Evolutionary conservation across 2,329 filamentous ascomycete genomes (phyloP).

Genomic region (Aureobasidium sp.): DNA sequence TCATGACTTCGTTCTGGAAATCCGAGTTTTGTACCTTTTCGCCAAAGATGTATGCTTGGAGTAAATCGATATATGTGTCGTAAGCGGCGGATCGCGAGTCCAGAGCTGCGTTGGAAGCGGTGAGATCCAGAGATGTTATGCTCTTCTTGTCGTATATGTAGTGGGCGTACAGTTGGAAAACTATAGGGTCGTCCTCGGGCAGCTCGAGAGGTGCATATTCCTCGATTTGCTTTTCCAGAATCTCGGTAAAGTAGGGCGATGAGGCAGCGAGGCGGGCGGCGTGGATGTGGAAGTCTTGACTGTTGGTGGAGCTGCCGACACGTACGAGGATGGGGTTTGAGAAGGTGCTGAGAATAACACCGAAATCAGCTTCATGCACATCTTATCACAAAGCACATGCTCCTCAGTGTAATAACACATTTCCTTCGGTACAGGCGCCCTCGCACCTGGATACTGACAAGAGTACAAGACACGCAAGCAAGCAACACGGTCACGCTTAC

Average conservation of each 20-base stretch:
- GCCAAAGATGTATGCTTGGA: slow-evolving; percentile 13
- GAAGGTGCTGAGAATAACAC: neutral
- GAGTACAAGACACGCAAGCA: neutral
- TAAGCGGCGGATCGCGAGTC: neutral
- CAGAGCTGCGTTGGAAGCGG: neutral
- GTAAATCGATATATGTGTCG: slow-evolving; percentile 10
- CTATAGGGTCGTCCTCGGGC: slow-evolving; percentile 8
- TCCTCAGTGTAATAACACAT: neutral
- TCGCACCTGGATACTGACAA: neutral
- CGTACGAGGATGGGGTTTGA: slow-evolving; percentile 9
- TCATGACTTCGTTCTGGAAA: slow-evolving; percentile 13
- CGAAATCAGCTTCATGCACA: neutral
- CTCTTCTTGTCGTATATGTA: slow-evolving; percentile 10
- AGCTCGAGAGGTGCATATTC: slow-evolving; percentile 1
- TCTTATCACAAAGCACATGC: neutral
- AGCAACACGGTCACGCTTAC: neutral
- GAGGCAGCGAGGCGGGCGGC: slow-evolving; percentile 1
- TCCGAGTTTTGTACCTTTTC: slow-evolving; percentile 11
- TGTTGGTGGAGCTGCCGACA: slow-evolving; percentile 2
- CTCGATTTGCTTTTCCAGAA: neutral
- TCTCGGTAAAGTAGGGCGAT: slow-evolving; percentile 1
- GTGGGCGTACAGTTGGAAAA: slow-evolving; percentile 12
- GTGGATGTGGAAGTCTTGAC: slow-evolving; percentile 11
- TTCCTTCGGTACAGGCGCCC: neutral
- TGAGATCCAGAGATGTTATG: neutral